phyloP scores from a whole-genome alignment of 805 yeast genomes.

The Torulaspora microellipsoides region DNA sequence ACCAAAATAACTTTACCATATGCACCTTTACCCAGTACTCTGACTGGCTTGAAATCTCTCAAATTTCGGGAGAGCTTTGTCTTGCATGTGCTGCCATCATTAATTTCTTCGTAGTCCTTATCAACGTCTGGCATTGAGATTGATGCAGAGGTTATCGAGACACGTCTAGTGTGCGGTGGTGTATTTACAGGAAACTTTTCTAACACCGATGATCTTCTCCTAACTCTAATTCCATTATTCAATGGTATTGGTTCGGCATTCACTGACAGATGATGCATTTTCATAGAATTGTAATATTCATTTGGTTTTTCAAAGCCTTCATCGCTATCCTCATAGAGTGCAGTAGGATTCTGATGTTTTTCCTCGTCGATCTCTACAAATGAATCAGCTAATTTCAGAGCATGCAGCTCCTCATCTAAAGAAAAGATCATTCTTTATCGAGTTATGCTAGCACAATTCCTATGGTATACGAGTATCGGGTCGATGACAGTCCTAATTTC shows the following conservation, averaged over 20 bases:
- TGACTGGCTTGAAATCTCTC: constrained; percentile 65
- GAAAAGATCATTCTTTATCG: constrained; percentile 20
- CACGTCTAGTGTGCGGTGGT: constrained; percentile 27
- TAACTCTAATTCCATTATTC: constrained; percentile 7
- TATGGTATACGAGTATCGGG: too few relatives aligned
- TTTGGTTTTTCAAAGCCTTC: background rate
- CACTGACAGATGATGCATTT: background rate
- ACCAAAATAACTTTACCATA: constrained; percentile 84
- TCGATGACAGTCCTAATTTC: too few relatives aligned
- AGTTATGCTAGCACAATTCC: too few relatives aligned
- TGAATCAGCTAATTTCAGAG: constrained; percentile 6
- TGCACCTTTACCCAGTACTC: constrained; percentile 81
- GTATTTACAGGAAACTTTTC: constrained; percentile 28
- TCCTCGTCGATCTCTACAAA: background rate
- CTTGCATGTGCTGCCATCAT: background rate
- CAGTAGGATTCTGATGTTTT: background rate
- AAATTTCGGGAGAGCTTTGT: constrained; percentile 24
- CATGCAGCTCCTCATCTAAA: constrained; percentile 24
- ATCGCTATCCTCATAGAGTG: constrained; percentile 7
- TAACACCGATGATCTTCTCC: constrained; percentile 31
- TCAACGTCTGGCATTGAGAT: background rate
- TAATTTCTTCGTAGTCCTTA: background rate
- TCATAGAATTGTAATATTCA: background rate
- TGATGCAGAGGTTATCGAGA: constrained; percentile 16
- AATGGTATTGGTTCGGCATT: constrained; percentile 7